phyloP scores from a whole-genome alignment of 1,284 basidiomycete genomes.

The Boletellus deceptivus region DNA sequence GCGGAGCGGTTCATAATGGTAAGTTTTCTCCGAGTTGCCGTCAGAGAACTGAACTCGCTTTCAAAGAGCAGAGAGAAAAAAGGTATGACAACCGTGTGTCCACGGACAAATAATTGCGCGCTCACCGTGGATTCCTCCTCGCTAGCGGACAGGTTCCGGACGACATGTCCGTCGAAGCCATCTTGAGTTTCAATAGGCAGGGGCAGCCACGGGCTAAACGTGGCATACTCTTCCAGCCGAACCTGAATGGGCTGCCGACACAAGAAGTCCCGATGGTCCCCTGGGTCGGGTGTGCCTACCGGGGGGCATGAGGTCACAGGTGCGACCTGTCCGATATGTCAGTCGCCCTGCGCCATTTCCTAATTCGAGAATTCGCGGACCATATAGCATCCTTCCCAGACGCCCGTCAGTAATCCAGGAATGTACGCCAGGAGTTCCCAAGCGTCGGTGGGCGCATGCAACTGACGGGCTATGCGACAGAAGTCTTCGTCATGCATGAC shows the following conservation, averaged over 20 bases:
- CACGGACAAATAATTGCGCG: constrained; percentile 5
- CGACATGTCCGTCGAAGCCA: constrained; percentile 27
- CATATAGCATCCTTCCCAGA: constrained; percentile 59
- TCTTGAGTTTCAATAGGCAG: constrained; percentile 24
- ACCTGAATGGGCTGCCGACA: constrained; percentile 38
- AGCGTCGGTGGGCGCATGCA: constrained; percentile 22
- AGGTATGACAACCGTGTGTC: constrained; percentile 24
- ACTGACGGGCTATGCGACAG: constrained; percentile 32
- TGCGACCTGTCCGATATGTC: constrained; percentile 29
- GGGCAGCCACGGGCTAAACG: constrained; percentile 34
- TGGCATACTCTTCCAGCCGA: constrained; percentile 29
- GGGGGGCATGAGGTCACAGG: constrained; percentile 21
- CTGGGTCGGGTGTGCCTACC: constrained; percentile 5
- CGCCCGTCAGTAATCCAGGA: constrained; percentile 46
- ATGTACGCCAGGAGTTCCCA: constrained; percentile 34
- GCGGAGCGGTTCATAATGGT: constrained; percentile 35
- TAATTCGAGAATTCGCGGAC: constrained; percentile 34
- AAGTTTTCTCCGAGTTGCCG: constrained; percentile 25
- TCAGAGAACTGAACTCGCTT: constrained; percentile 31
- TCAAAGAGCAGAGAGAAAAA: constrained; percentile 5
- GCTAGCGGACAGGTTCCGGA: constrained; percentile 23
- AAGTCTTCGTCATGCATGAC: constrained; percentile 43
- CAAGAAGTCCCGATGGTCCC: constrained; percentile 27
- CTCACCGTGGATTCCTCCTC: constrained; percentile 27
- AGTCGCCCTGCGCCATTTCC: constrained; percentile 15